A percentile compares a stretch with the other conserved stretches of the same genome.
These are phyloP conservation scores for Salvia sclarea DNA, from an alignment of 305 asterid species.

Conservation along the genomic window DNA sequence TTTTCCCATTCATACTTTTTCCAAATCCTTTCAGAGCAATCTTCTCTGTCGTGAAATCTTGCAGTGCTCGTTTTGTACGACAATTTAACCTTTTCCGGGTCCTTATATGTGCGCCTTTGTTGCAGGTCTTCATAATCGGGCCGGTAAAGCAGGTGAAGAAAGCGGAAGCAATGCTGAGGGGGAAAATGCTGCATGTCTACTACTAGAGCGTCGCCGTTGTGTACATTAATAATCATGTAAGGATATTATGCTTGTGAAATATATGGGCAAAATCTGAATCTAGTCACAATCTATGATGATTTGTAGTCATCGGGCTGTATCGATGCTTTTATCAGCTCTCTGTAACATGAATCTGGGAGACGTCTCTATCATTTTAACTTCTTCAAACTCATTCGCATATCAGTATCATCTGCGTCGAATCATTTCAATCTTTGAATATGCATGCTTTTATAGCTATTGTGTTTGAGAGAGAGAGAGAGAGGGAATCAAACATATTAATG, in stretches of 20 bases:
- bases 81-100: background rate
- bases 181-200: conserved; percentile 63
- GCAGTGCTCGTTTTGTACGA: background rate
- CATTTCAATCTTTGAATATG: background rate
- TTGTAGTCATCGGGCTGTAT: conserved; percentile 11
- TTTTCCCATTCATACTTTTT: background rate
- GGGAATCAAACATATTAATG: background rate
- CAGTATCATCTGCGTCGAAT: background rate
- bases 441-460: no score
- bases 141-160: conserved; percentile 76
- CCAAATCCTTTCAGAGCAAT: background rate
- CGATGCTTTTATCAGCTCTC: conserved; percentile 12
- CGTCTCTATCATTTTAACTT: conserved; percentile 5
- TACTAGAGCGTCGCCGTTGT: conserved; percentile 29
- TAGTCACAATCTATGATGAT: conserved; percentile 1
- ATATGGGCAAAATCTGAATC: background rate
- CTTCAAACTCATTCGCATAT: background rate
- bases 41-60: background rate
- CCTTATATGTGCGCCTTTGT: background rate
- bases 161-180: conserved; percentile 88
- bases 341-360: conserved; percentile 23
- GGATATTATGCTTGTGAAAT: conserved; percentile 27
- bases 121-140: conserved; percentile 90
- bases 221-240: conserved; percentile 29
- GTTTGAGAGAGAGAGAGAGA: background rate